A percentile compares a stretch with the other conserved stretches of the same genome.
Conservation (phyloP, 257 asterid species). For the Solanum pimpinellifolium region DNA sequence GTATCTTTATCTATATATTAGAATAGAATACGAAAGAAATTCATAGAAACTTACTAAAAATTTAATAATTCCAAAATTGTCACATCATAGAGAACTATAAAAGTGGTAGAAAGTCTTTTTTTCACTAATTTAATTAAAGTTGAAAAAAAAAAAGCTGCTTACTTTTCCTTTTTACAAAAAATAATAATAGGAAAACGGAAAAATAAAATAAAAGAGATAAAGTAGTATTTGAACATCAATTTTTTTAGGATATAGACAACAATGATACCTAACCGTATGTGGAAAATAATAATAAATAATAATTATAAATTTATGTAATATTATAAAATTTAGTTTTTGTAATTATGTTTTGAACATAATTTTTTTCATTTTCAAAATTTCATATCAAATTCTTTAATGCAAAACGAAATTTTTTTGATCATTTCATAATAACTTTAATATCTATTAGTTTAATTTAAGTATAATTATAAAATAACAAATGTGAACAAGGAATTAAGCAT, state of each 20-base stretch:
- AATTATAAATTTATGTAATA: background rate
- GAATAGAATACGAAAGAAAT: background rate
- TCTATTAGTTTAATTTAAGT: background rate
- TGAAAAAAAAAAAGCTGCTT: background rate
- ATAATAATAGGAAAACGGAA: background rate
- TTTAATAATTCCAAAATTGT: background rate
- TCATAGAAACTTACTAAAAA: background rate
- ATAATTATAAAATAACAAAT: background rate
- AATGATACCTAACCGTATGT: background rate
- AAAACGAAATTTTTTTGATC: background rate
- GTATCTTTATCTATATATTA: background rate
- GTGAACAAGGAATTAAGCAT: background rate
- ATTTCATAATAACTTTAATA: background rate
- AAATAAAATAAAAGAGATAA: background rate
- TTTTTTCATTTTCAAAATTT: rapidly evolving
- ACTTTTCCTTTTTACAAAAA: background rate
- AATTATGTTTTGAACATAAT: no score
- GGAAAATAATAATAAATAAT: background rate
- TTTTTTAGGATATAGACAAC: background rate
- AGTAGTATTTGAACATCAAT: background rate
- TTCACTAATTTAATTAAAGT: background rate
- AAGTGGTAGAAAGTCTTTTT: background rate
- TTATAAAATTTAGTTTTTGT: no score
- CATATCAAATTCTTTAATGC: background rate
- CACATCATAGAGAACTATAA: background rate